Evolutionary conservation across 768 basidiomycete species (phyloP), one percentile per base, ranked within the genome.

Genomic region (Hericium rajendrae): DNA sequence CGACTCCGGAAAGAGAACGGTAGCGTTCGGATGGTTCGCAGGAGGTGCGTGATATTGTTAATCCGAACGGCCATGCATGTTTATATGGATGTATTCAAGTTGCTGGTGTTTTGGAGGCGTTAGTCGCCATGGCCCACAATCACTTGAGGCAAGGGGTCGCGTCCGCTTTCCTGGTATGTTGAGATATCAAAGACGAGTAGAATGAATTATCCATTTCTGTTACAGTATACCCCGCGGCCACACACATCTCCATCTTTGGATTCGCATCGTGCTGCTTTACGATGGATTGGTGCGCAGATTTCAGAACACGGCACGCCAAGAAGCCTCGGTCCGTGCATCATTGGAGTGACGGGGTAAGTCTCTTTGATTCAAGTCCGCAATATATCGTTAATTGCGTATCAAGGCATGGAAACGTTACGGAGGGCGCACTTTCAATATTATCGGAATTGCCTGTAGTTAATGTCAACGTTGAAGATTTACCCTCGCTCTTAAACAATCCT

Each of bases 1-100:
- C 22, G 59, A 67, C 4, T 72, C 74, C 24, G 88, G 85, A 3
- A 87, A 87, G 68, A 75, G 94, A 20, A 88, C 86, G 0, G 90
- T 94, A 16, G 92, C 86, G 0, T 95, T 97, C 72, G 94, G 93
- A 1, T 93, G 85, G 84, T 91, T 86, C 63, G 94, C 94, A 0
- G 94, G 94, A 70, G 87, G 90, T 91, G 58, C 53, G 81, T 64
- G 24, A 32, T 0, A 51, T 9, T 39, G 11, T n/a, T 26, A 32
- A 4, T 32, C 9, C 32, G 32, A 32, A 22, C 38, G 37, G 38
- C 16, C 10, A 24, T 15, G 41, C 20, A 50, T 15, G 18, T 12
- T 20, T 11, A 32, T 26, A 54, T 15, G 11, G 16, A 6, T 9
- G 54, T n/a, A 55, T 68, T n/a, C n/a, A n/a, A 92, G 91, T 90